These are phyloP conservation scores for Erodium maritimum DNA, from an alignment of 345 rosid species.

Conservation along the genomic window DNA sequence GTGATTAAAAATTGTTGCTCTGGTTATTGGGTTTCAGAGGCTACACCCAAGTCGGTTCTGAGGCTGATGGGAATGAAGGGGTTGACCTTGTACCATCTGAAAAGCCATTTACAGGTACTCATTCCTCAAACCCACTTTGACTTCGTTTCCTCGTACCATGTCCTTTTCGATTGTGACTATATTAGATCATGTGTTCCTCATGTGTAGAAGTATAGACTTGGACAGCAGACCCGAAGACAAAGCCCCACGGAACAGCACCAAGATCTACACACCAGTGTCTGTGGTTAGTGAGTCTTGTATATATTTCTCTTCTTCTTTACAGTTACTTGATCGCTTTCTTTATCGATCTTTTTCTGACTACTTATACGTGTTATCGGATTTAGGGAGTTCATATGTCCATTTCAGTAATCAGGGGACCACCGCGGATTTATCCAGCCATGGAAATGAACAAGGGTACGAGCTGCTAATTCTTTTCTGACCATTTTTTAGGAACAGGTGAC, in stretches of 20 bases:
- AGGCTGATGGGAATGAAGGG: conserved; percentile 89
- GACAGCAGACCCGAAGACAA: conserved; percentile 54
- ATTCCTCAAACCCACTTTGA: not conserved
- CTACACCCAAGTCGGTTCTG: conserved; percentile 84
- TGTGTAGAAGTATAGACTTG: conserved; percentile 75
- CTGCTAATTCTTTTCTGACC: too few relatives aligned
- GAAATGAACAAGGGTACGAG: conserved; percentile 27
- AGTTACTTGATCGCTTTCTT: not conserved
- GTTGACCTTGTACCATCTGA: conserved; percentile 79
- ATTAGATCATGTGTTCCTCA: not conserved
- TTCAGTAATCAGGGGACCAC: conserved; percentile 22
- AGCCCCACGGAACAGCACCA: conserved; percentile 24
- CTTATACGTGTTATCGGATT: not conserved
- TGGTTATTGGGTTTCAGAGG: conserved; percentile 47
- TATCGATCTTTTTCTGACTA: not conserved
- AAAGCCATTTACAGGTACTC: conserved; percentile 85
- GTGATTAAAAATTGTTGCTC: too few relatives aligned
- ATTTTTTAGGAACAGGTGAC: too few relatives aligned
- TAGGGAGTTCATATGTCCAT: conserved; percentile 36
- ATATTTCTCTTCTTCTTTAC: not conserved
- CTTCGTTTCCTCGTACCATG: not conserved
- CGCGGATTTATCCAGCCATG: conserved; percentile 22
- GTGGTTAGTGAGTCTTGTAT: not conserved
- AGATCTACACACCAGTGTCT: conserved; percentile 30
- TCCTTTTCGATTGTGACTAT: not conserved